Percentiles rank a stretch among this genome's conserved stretches.
These are phyloP conservation scores for Agrocybe pediades DNA, from an alignment of 768 basidiomycete genomes.

Conservation along the genomic window DNA sequence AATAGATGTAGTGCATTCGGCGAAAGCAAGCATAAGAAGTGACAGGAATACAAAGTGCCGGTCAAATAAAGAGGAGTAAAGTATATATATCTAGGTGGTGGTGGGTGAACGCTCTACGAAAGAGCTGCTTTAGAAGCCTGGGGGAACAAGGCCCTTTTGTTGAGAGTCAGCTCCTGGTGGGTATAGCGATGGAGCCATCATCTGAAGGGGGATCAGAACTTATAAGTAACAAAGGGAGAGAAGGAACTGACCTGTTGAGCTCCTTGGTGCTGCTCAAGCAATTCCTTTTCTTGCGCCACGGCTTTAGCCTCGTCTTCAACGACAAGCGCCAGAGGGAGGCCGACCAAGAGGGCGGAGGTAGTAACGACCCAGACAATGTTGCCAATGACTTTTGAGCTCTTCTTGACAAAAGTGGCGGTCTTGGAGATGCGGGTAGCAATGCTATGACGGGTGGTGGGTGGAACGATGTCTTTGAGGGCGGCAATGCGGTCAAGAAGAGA, in stretches of 20 bases:
- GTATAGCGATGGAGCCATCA: conserved; percentile 71
- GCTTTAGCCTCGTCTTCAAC: conserved; percentile 97
- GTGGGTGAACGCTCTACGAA: conserved; percentile 9
- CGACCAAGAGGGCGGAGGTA: conserved; percentile 91
- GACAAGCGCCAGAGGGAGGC: conserved; percentile 88
- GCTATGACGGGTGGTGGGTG: conserved; percentile 83
- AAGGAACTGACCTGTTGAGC: conserved; percentile 74
- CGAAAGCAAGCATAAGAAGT: conserved; percentile 24
- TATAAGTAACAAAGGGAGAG: conserved; percentile 9
- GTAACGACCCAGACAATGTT: conserved; percentile 95
- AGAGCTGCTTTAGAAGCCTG: conserved; percentile 66
- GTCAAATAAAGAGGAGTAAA: conserved; percentile 15
- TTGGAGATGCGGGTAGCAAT: conserved; percentile 63
- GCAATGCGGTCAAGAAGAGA: conserved; percentile 83
- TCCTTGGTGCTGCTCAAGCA: conserved; percentile 91
- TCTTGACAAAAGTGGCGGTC: conserved; percentile 66
- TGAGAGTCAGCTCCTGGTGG: conserved; percentile 35
- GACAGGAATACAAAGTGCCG: conserved; percentile 15
- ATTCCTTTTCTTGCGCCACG: conserved; percentile 91
- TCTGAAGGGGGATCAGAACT: conserved; percentile 42
- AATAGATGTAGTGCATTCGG: conserved; percentile 14
- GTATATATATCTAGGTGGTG: conserved; percentile 16
- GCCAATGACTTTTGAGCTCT: conserved; percentile 72
- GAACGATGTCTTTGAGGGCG: conserved; percentile 95
- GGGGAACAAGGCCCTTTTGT: conserved; percentile 73